Percentiles rank a stretch among this genome's conserved stretches.
Conservation (phyloP, 331 rosid genomes). For the Rhamnella rubrinervis region DNA sequence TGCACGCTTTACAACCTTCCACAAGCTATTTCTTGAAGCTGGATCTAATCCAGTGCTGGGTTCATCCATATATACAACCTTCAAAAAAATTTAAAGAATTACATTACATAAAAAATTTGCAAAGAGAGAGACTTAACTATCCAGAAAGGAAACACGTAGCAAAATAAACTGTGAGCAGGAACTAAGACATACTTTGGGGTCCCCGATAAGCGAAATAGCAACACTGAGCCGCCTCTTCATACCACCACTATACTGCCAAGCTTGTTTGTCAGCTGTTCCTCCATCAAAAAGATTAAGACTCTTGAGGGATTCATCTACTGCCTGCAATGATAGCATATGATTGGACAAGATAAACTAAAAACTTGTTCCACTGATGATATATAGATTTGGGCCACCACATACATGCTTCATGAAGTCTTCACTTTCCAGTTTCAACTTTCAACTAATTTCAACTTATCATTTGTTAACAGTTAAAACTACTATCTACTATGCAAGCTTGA, state of each 20-base stretch:
- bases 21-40: constrained; percentile 70
- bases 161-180: constrained; percentile 1
- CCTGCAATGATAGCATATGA: constrained; percentile 35
- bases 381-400: too few species aligned
- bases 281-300: constrained; percentile 64
- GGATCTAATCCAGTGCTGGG: constrained; percentile 83
- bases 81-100: background rate
- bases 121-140: too few species aligned
- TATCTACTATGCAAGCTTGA: too few species aligned
- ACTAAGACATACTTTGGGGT: constrained; percentile 50
- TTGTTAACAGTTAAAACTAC: too few species aligned
- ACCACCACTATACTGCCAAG: constrained; percentile 81
- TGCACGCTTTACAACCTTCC: constrained; percentile 75
- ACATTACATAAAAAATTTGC: too few species aligned
- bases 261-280: constrained; percentile 70
- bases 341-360: too few species aligned
- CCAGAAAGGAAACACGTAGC: background rate
- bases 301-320: constrained; percentile 76
- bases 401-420: too few species aligned
- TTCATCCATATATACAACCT: constrained; percentile 92
- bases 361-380: too few species aligned
- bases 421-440: too few species aligned
- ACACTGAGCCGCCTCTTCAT: constrained; percentile 92
- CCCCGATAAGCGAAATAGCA: constrained; percentile 73
- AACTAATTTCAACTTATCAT: too few species aligned